Evolutionary conservation across 352 stramenopile species (phyloP), one percentile per base, ranked within the genome.

Genomic region (Phytopythium kandeliae): DNA sequence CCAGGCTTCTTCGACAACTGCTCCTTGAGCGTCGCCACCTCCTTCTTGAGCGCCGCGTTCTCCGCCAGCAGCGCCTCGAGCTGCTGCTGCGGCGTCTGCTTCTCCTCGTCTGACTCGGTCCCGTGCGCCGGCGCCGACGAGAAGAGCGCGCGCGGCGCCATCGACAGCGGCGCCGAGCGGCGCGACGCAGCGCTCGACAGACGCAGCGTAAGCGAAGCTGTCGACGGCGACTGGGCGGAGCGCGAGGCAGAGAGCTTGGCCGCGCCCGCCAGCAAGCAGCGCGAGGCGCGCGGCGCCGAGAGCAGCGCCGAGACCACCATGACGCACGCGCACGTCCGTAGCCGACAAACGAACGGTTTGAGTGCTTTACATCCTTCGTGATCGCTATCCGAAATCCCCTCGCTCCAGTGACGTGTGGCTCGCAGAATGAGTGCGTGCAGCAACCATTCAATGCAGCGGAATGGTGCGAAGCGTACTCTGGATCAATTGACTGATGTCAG

Each of bases 21-120:
- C 45, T 70, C 55, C 57, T 85, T 63, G 26, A 93, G 71, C 51
- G 71, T 66, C 9, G 69, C 70, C 22, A 92, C 51, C 47, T 93
- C 64, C 57, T 82, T 85, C 58, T 86, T 77, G 26, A 95, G 67
- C 44, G 63, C 72, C 15, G 69, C 71, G 47, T 93, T 93, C 66
- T 93, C 67, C 24, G 73, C 62, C 26, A 92, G 69, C 21, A 95
- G 75, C 37, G 89, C 69, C 46, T 90, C 63, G 28, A 92, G 77
- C 19, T 78, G 78, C 63, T 88, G 54, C 26, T 74, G 67, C 38
- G 70, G 70, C 35, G 52, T 71, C 51, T 69, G 60, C 28, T 22
- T 51, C 11, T 13, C 56, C 33, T 63, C 50, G 31, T 70, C 43
- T 11, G 65, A 35, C 36, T 66, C 40, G 17, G 76, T 53, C 33